phyloP scores from a whole-genome alignment of 2,329 filamentous ascomycete species.

The Pseudocercospora musae region DNA sequence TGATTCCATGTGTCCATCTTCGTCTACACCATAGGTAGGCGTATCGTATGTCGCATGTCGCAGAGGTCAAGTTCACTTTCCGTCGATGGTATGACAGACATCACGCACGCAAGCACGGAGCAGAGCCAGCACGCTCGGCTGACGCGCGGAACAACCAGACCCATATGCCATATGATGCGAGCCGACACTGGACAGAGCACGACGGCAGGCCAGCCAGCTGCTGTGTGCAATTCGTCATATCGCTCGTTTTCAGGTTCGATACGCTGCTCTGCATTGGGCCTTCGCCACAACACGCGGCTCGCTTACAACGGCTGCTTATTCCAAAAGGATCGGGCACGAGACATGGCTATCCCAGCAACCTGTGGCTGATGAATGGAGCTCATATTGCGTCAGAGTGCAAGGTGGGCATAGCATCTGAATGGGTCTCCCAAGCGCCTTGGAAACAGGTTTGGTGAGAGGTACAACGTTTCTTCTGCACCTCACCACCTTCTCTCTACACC shows the following conservation, averaged over 20 bases:
- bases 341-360: constrained; percentile 18
- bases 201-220: neutral
- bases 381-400: constrained; percentile 24
- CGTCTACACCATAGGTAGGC: no score
- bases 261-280: neutral
- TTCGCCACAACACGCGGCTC: constrained; percentile 14
- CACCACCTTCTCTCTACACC: neutral
- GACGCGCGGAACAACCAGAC: neutral
- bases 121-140: neutral
- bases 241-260: neutral
- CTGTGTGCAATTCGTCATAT: neutral
- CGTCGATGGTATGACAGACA: neutral
- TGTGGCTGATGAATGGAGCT: constrained; percentile 24
- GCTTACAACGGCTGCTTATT: constrained; percentile 4
- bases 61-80: neutral
- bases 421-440: constrained; percentile 8
- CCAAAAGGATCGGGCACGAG: constrained; percentile 4
- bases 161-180: no score
- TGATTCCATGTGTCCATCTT: no score
- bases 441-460: constrained; percentile 32
- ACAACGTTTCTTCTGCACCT: constrained; percentile 7
- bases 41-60: no score
- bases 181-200: neutral
- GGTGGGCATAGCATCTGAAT: constrained; percentile 17
- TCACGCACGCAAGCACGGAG: neutral